Base-by-base conservation (phyloP, 345 rosid species). In the Nephelium lappaceum region DNA sequence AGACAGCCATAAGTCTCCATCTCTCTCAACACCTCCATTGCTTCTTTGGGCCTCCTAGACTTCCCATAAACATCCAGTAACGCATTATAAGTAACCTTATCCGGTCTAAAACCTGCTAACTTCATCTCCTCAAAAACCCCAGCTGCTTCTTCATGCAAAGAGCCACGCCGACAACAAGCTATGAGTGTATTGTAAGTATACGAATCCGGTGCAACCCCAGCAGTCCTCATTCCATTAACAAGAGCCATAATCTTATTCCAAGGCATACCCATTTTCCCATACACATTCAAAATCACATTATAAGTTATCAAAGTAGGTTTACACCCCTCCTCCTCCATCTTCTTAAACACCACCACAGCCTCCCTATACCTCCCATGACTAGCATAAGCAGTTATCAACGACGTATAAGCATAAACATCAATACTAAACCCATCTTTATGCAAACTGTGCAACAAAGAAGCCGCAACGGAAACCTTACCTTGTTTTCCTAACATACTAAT, bases 211-310 rank as follows among this genome's bases (percentile, higher is more conserved):
- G 78, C 63, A 85, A 90, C 78, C 78, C 93, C 95, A 1, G 86
- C 77, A 25, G 67, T 84, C 87, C 88, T 90, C 92, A 96, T 96
- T 64, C 83, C 88, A 67, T 90, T 86, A 11, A 90, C 85, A 24
- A 93, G 87, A 66, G 84, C 88, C 16, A 60, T 83, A 69, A 91
- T 86, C 87, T 89, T 91, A 81, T 81, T 90, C 99, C 99, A 96
- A n/a, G 93, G 90, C 95, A 90, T 93, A 58, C 97, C 99, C 97
- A 96, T 93, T 85, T 96, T 93, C 57, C 99, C 98, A 81, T 88
- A 89, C 77, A 91, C 93, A 83, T 96, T 88, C 84, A 96, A 76
- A 64, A 93, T 79, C 68, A 96, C 93, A 79, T 96, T 96, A 72
- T 96, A 94, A 61, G 98, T 94, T 8, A 94, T 88, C 89, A 96